Evolutionary conservation across 495 filamentous ascomycete genomes (phyloP).

Genomic region (Aspergillus indologenus): DNA sequence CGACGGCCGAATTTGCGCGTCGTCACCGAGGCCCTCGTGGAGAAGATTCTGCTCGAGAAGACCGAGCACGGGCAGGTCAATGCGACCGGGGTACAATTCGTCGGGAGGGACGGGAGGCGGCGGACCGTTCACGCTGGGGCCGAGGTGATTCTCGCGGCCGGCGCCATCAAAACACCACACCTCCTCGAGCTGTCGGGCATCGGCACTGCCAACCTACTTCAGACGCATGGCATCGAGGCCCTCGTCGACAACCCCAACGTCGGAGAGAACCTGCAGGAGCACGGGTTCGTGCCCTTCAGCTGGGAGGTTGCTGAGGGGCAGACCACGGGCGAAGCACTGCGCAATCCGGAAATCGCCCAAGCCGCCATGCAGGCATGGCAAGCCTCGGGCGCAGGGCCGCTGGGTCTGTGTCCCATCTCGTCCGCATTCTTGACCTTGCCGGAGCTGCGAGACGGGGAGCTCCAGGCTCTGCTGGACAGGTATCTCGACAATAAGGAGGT

Average conservation of each 20-base stretch:
- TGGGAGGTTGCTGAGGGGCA: slow-evolving; percentile 13
- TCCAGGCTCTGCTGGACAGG: not conserved
- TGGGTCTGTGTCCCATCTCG: not conserved
- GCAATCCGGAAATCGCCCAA: slow-evolving; percentile 2
- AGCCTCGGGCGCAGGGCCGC: slow-evolving; percentile 1
- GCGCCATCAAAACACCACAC: slow-evolving; percentile 10
- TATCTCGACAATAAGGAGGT: not conserved
- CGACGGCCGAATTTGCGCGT: slow-evolving; percentile 44
- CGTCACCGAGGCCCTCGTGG: slow-evolving; percentile 43
- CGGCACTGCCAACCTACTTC: slow-evolving; percentile 31
- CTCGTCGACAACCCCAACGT: slow-evolving; percentile 30
- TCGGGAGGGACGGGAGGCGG: slow-evolving; percentile 1
- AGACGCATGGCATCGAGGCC: slow-evolving; percentile 26
- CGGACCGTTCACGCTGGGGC: not conserved
- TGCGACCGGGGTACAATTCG: slow-evolving; percentile 33
- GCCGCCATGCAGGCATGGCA: slow-evolving; percentile 8
- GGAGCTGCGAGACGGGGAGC: slow-evolving; percentile 1
- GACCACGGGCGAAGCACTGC: slow-evolving; percentile 1
- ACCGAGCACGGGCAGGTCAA: slow-evolving; percentile 17
- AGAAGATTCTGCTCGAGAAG: slow-evolving; percentile 43
- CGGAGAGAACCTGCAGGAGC: slow-evolving; percentile 40
- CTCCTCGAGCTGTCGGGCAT: slow-evolving; percentile 55
- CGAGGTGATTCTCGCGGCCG: slow-evolving; percentile 44
- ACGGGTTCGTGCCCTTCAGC: slow-evolving; percentile 15
- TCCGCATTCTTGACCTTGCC: slow-evolving; percentile 9